phyloP scores from a whole-genome alignment of 2,329 filamentous ascomycete species.

The Alternaria postmessia region DNA sequence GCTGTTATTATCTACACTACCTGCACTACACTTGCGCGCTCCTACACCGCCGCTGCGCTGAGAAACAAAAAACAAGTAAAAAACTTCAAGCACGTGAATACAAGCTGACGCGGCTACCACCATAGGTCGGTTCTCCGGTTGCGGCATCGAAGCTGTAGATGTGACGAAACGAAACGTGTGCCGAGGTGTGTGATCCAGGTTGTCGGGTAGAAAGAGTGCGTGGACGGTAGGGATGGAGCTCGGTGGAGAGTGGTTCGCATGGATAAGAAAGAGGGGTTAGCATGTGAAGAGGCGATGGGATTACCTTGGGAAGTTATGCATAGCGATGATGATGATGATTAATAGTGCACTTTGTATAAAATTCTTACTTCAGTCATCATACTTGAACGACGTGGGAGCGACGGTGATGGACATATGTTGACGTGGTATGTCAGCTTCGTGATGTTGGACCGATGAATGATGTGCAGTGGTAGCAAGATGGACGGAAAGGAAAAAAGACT shows the following conservation, averaged over 20 bases:
- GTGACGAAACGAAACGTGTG: not conserved
- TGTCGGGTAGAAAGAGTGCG: not conserved
- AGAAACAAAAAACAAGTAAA: not conserved
- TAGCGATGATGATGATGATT: not conserved
- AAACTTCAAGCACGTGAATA: constrained; percentile 12
- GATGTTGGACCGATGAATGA: not conserved
- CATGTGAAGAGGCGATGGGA: not conserved
- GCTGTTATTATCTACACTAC: not conserved
- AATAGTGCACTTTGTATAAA: not conserved
- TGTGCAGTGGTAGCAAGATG: not conserved
- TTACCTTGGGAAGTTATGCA: not conserved
- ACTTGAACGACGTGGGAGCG: not conserved
- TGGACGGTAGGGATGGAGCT: not conserved
- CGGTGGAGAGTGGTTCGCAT: not conserved
- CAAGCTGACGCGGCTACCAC: constrained; percentile 17
- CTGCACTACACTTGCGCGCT: not conserved
- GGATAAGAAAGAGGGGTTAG: not conserved
- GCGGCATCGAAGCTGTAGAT: constrained; percentile 24
- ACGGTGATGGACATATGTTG: not conserved
- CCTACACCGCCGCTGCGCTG: not conserved
- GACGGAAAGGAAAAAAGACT: not conserved
- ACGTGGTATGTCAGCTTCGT: not conserved
- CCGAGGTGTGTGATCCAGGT: constrained; percentile 14
- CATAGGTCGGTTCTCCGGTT: constrained; percentile 20
- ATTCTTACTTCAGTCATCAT: accelerated